Evolutionary conservation across 257 asterid genomes (phyloP), one percentile per base, ranked within the genome.

Genomic region (Oldenlandia corymbosa): DNA sequence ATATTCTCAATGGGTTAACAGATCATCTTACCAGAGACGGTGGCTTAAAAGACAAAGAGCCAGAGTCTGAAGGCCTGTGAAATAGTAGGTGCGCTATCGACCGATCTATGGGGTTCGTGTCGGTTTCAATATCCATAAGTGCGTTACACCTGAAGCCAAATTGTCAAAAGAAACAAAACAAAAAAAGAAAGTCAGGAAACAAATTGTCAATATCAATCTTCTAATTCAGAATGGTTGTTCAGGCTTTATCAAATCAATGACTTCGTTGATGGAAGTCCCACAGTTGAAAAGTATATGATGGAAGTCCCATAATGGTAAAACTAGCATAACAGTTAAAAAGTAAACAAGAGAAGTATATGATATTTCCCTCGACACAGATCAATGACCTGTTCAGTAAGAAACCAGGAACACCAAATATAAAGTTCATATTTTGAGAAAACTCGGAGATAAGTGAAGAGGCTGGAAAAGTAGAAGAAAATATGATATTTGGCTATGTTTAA

Each of bases 91-190:
- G 97, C 1, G 97, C 97, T 30, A 90, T 74, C 24, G 97, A 88
- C 68, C 97, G 86, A 50, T 90, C 97, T 70, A 87, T 80, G 30
- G 96, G 93, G 75, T 90, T 87, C 31, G 97, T 90, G 62, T 83
- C 82, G 3, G 93, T 82, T 75, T 90, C 97, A 42, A 88, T 81
- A 60, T 75, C 91, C 81, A 85, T 46, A 74, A 75, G 81, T 58
- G 83, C 75, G 57, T 72, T 51, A 71, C 73, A 80, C 77, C 87
- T 81, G 72, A 41, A 74, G n/a, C 54, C 21, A 67, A 12, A 68
- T 55, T 13, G 24, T 57, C 26, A 30, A 54, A 43, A 34, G 18
- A 47, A 28, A 51, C 7, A 39, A 18, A 21, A 49, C 48, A 34
- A 21, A 24, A 7, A 32, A 55, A 20, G 12, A 21, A 21, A 28